phyloP scores from a whole-genome alignment of 176 grass and related monocot species.

The Echinochloa phyllopogon region DNA sequence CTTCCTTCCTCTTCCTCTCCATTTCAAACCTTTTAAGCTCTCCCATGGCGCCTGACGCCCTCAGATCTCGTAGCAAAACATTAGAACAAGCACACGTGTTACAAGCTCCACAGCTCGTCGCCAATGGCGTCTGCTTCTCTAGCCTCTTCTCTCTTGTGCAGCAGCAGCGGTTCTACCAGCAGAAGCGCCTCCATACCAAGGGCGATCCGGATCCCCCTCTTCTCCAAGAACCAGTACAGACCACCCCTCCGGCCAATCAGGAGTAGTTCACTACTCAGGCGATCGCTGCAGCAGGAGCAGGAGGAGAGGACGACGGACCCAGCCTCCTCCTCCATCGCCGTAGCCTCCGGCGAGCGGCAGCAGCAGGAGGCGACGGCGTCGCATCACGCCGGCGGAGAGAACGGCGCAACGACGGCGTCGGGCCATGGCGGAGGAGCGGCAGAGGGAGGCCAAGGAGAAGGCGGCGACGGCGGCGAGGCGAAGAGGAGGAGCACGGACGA shows the following conservation, averaged over 20 bases:
- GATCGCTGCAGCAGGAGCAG: constrained; percentile 63
- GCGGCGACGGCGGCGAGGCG: neutral
- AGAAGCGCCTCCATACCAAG: neutral
- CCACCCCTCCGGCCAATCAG: constrained; percentile 6
- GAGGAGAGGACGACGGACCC: constrained; percentile 31
- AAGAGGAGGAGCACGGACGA: constrained; percentile 49
- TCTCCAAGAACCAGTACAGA: constrained; percentile 33
- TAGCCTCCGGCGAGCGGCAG: constrained; percentile 44
- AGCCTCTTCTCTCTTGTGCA: constrained; percentile 32
- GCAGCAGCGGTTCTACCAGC: neutral
- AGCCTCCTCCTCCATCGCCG: constrained; percentile 40
- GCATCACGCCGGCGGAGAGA: neutral
- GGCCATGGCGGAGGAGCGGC: constrained; percentile 27
- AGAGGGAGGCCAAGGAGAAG: constrained; percentile 10
- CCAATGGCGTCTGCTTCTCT: constrained; percentile 63
- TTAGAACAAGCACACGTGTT: constrained; percentile 3
- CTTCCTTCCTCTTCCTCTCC: neutral
- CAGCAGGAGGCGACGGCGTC: constrained; percentile 11
- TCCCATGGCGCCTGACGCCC: neutral
- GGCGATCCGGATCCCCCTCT: neutral
- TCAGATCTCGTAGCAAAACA: neutral
- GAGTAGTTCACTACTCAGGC: constrained; percentile 31
- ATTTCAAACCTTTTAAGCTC: constrained; percentile 32
- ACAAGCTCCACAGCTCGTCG: neutral
- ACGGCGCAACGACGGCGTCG: neutral